These are phyloP conservation scores for Trebouxia sp. DNA, from an alignment of 139 green algal species.

Conservation along the genomic window DNA sequence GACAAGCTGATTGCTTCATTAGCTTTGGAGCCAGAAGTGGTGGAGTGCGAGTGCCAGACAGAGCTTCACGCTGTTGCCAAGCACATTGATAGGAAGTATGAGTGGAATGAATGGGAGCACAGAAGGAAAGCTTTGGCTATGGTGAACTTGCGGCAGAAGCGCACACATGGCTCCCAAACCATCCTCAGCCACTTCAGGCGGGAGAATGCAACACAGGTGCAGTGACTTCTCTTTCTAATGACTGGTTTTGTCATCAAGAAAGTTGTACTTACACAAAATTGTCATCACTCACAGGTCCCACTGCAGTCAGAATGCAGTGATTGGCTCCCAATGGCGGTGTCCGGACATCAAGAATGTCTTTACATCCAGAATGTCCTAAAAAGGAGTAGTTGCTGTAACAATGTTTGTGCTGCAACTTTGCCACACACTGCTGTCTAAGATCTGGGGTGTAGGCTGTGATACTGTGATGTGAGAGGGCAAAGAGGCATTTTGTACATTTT, in stretches of 20 bases:
- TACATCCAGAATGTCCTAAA: too few species aligned
- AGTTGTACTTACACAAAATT: too few species aligned
- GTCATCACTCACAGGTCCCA: too few species aligned
- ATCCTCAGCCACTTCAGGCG: slow-evolving; percentile 22
- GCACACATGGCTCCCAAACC: slow-evolving; percentile 5
- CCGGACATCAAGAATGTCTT: too few species aligned
- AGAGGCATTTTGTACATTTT: too few species aligned
- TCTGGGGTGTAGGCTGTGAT: too few species aligned
- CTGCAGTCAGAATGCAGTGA: too few species aligned
- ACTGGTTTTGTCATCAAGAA: not conserved
- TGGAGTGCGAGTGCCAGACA: slow-evolving; percentile 4
- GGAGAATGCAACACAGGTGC: slow-evolving; percentile 26
- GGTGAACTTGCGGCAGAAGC: slow-evolving; percentile 15
- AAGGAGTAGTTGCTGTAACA: too few species aligned
- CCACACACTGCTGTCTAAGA: too few species aligned
- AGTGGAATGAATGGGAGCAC: slow-evolving; percentile 28
- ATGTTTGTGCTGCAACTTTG: too few species aligned
- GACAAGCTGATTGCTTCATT: not conserved
- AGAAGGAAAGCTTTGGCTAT: slow-evolving; percentile 10
- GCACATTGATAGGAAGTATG: slow-evolving; percentile 19
- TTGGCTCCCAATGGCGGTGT: too few species aligned
- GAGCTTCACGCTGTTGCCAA: not conserved
- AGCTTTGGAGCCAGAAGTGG: not conserved
- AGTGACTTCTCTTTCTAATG: not conserved
- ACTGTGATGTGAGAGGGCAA: too few species aligned